These are phyloP conservation scores for Candida incommunis DNA, from an alignment of 805 yeast genomes.

Conservation along the genomic window DNA sequence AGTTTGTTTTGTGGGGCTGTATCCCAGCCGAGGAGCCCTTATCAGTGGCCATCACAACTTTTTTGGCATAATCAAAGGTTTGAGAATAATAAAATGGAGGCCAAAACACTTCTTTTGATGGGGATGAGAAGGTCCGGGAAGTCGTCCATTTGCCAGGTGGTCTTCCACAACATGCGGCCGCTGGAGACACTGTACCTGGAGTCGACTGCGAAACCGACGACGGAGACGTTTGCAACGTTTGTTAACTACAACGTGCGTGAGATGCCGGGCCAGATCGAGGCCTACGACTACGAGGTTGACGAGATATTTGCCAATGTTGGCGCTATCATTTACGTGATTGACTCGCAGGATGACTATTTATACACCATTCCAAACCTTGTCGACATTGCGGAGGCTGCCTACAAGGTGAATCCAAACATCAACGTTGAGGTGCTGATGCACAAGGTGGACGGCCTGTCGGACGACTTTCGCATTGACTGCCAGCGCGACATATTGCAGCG, in stretches of 20 bases:
- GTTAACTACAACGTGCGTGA: conserved; percentile 86
- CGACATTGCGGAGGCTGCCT: conserved; percentile 77
- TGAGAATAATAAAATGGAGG: background rate
- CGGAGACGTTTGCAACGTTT: conserved; percentile 69
- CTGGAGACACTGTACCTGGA: conserved; percentile 83
- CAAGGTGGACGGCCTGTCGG: conserved; percentile 89
- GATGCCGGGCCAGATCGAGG: conserved; percentile 84
- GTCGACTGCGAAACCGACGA: conserved; percentile 77
- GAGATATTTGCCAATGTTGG: conserved; percentile 72
- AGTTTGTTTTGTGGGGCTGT: no score
- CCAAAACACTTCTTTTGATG: conserved; percentile 57
- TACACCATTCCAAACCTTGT: conserved; percentile 83
- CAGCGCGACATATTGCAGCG: conserved; percentile 95
- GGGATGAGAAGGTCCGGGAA: conserved; percentile 74
- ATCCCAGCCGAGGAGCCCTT: no score
- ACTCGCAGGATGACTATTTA: conserved; percentile 87
- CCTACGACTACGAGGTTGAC: conserved; percentile 76
- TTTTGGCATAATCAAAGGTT: no score
- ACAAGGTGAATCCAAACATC: conserved; percentile 67
- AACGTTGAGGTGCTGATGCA: conserved; percentile 90
- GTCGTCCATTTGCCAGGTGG: conserved; percentile 89
- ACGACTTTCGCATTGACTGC: conserved; percentile 86
- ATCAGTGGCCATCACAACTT: no score
- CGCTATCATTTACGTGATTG: conserved; percentile 87
- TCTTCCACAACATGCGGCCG: conserved; percentile 94